Evolutionary conservation across 2,329 filamentous ascomycete species (phyloP).

Genomic region (Aspergillus versicolor): DNA sequence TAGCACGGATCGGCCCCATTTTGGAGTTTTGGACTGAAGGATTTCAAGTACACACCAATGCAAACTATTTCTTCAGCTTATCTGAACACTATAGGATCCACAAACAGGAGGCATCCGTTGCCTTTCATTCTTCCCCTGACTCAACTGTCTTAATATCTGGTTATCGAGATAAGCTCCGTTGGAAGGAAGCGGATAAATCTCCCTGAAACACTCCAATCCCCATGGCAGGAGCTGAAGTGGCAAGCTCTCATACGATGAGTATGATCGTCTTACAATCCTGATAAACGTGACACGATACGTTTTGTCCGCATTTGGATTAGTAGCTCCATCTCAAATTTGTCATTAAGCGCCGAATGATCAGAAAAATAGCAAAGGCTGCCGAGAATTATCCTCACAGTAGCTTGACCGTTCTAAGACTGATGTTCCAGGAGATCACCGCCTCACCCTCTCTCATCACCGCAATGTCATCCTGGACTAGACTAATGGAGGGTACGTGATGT

Average conservation of each 20-base stretch:
- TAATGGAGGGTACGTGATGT: not conserved
- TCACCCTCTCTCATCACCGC: not conserved
- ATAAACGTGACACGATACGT: not conserved
- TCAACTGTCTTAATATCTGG: not conserved
- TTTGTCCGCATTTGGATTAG: slow-evolving; percentile 5
- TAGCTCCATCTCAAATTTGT: slow-evolving; percentile 7
- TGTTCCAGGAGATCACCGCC: slow-evolving; percentile 1
- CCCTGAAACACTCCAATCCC: not conserved
- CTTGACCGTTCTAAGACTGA: not conserved
- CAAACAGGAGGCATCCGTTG: slow-evolving; percentile 2
- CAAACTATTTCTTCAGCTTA: slow-evolving; percentile 1
- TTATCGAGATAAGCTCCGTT: slow-evolving; percentile 10
- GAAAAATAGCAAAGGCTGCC: not conserved
- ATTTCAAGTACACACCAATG: slow-evolving; percentile 3
- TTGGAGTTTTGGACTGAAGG: not conserved
- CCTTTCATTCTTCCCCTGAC: not conserved
- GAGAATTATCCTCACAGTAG: not conserved
- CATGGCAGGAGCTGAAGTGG: not conserved
- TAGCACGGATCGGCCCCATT: slow-evolving; percentile 1
- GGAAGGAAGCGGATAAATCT: slow-evolving; percentile 3
- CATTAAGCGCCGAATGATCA: not conserved
- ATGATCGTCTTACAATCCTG: not conserved
- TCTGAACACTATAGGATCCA: not conserved
- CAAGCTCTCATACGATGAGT: not conserved
- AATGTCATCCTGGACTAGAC: not conserved